phyloP scores from a whole-genome alignment of 2,329 filamentous ascomycete species.

The Microcera coccophila region DNA sequence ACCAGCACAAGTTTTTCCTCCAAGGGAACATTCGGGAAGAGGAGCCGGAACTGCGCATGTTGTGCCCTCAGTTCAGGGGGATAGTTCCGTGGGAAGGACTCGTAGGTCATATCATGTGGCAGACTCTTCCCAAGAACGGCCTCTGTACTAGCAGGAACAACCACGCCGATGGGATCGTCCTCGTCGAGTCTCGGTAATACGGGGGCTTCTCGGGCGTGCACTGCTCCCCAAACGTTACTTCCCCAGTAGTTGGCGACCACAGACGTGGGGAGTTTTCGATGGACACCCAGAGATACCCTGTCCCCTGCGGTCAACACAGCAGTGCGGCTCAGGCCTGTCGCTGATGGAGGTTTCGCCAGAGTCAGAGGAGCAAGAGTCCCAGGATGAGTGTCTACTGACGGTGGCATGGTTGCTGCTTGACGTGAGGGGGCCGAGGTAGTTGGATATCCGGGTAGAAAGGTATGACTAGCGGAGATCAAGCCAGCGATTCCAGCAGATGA shows the following conservation, averaged over 20 bases:
- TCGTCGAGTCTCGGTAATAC: conserved; percentile 33
- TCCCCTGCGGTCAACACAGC: conserved; percentile 80
- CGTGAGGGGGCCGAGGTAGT: conserved; percentile 32
- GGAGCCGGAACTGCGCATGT: conserved; percentile 85
- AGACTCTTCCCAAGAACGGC: conserved; percentile 28
- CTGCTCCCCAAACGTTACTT: conserved; percentile 66
- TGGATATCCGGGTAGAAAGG: conserved; percentile 61
- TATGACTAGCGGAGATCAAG: conserved; percentile 81
- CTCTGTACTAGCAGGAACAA: conserved; percentile 32
- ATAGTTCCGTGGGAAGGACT: conserved; percentile 70
- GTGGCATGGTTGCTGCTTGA: conserved; percentile 28
- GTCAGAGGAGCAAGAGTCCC: conserved; percentile 77
- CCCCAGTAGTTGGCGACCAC: conserved; percentile 95
- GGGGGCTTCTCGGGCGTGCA: conserved; percentile 28
- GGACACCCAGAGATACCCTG: conserved; percentile 61
- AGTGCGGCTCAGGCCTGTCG: conserved; percentile 80
- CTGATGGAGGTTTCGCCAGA: conserved; percentile 74
- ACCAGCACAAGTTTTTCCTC: conserved; percentile 85
- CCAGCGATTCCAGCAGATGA: conserved; percentile 69
- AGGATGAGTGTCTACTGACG: conserved; percentile 43
- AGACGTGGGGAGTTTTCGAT: conserved; percentile 73
- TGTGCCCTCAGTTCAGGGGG: conserved; percentile 78
- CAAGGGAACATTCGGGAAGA: conserved; percentile 76
- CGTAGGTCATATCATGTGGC: conserved; percentile 36
- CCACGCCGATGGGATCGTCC: conserved; percentile 41